Evolutionary conservation across 257 asterid species (phyloP).

Genomic region (Solanum sparsipilum): DNA sequence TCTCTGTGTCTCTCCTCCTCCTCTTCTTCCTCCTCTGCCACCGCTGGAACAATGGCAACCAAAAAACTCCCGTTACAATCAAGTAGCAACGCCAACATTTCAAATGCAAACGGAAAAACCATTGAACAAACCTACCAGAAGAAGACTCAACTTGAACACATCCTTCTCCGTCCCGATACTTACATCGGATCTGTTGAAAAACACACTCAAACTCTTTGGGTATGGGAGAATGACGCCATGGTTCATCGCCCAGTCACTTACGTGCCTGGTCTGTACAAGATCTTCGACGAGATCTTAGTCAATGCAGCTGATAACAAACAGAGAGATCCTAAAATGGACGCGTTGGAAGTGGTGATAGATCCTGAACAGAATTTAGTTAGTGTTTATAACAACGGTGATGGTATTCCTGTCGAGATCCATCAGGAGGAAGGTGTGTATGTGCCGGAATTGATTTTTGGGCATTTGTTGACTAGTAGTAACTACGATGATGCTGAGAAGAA

Average conservation of each 20-base stretch:
- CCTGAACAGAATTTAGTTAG: conserved; percentile 53
- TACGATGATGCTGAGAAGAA: conserved; percentile 85
- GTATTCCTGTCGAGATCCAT: conserved; percentile 95
- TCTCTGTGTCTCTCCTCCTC: conserved; percentile 3
- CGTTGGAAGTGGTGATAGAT: conserved; percentile 64
- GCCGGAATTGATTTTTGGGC: conserved; percentile 96
- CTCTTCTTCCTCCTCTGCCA: neutral
- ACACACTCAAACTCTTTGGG: conserved; percentile 68
- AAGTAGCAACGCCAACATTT: conserved; percentile 67
- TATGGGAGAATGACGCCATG: conserved; percentile 54
- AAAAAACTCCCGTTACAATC: conserved; percentile 43
- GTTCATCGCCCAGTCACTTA: conserved; percentile 43
- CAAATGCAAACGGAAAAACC: conserved; percentile 34
- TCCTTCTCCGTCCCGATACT: conserved; percentile 93
- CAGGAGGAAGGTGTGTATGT: conserved; percentile 96
- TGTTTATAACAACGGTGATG: conserved; percentile 85
- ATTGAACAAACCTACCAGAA: conserved; percentile 93
- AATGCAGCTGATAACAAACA: conserved; percentile 95
- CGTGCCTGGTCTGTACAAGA: conserved; percentile 93
- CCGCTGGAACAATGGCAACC: conserved; percentile 41
- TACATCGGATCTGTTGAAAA: conserved; percentile 89
- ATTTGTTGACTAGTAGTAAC: conserved; percentile 91
- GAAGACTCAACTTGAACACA: conserved; percentile 93
- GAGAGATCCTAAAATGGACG: conserved; percentile 77
- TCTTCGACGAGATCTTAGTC: conserved; percentile 87